Base-by-base conservation (phyloP, 139 green algal genomes). In the Axilococcus clingmanii region DNA sequence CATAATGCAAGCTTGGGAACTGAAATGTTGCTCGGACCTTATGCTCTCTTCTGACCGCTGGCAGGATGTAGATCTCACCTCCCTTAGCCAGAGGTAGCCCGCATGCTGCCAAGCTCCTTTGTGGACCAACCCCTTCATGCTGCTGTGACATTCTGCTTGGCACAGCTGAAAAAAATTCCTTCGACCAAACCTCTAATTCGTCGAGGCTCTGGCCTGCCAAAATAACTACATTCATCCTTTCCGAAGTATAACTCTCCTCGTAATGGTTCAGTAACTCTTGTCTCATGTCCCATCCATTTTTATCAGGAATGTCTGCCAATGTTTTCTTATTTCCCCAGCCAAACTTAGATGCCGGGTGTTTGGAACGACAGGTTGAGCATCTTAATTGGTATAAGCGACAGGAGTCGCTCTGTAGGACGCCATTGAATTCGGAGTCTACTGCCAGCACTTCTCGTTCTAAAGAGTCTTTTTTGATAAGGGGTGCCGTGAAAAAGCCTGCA, bases 391-490 rank as follows among this genome's bases (percentile, higher is more conserved):
- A 31, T 34, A 87, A 49, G 3, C 91, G 69, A 57, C 74, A 90
- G 25, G 48, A 59, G 60, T 99, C 91, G 40, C 65, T 81, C 75
- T 97, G 88, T 50, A 82, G 57, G 14, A 88, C 78, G 25, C 74
- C 78, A 16, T 50, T 41, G 34, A 94, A 95, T 66, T 94, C 86
- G 23, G 66, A 82, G 63, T 95, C 83, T 27, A 95, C 81, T 2
- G 84, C 77, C 45, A 80, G 61, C 31, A 96, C 84, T 71, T 99
- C 91, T 3, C 91, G 75, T 48, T 95, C 87, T 61, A 96, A 63
- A 2, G 76, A 74, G 51, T 84, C 76, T n/a, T 59, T 42, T 60
- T 89, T 83, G 52, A 79, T 80, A 36, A 98, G 77, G 2, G 93
- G 93, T 1, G 69, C 44, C 19, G 89, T 68, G 67, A 97, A 99